Evolutionary conservation across 2,329 filamentous ascomycete species (phyloP).

Genomic region (Botrytis pseudocinerea): DNA sequence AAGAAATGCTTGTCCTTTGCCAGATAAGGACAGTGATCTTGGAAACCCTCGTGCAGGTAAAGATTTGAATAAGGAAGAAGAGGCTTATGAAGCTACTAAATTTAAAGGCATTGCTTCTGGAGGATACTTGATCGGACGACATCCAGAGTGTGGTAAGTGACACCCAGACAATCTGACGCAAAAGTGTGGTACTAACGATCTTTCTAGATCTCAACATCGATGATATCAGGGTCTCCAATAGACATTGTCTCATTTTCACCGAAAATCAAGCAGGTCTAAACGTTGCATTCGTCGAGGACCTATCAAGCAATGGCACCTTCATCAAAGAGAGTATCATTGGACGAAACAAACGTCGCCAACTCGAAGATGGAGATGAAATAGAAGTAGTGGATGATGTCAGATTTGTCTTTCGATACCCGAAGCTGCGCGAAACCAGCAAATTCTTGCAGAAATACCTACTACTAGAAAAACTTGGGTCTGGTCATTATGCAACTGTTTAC

Average conservation of each 20-base stretch:
- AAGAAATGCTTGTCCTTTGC: slow-evolving; percentile 66
- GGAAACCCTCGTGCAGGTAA: slow-evolving; percentile 50
- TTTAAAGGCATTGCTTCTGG: slow-evolving; percentile 64
- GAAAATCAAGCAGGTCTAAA: slow-evolving; percentile 59
- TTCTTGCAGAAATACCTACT: slow-evolving; percentile 88
- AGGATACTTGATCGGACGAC: slow-evolving; percentile 88
- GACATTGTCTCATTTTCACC: slow-evolving; percentile 70
- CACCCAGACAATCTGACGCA: neutral
- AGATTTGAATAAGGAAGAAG: slow-evolving; percentile 54
- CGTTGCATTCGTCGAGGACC: slow-evolving; percentile 81
- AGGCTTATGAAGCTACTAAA: slow-evolving; percentile 63
- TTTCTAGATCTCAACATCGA: slow-evolving; percentile 69
- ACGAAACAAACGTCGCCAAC: slow-evolving; percentile 84
- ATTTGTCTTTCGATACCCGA: slow-evolving; percentile 90
- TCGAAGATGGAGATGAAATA: slow-evolving; percentile 89
- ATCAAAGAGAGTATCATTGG: slow-evolving; percentile 91
- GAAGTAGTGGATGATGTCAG: slow-evolving; percentile 77
- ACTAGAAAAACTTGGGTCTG: slow-evolving; percentile 84
- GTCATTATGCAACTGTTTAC: slow-evolving; percentile 93
- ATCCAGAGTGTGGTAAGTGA: slow-evolving; percentile 80
- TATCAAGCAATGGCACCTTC: slow-evolving; percentile 95
- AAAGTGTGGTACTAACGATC: slow-evolving; percentile 43
- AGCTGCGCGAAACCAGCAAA: slow-evolving; percentile 67
- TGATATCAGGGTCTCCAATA: slow-evolving; percentile 81
- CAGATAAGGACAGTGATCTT: slow-evolving; percentile 48